Conservation (phyloP, 169 alveolate genomes). For the Miamiensis avidus region DNA sequence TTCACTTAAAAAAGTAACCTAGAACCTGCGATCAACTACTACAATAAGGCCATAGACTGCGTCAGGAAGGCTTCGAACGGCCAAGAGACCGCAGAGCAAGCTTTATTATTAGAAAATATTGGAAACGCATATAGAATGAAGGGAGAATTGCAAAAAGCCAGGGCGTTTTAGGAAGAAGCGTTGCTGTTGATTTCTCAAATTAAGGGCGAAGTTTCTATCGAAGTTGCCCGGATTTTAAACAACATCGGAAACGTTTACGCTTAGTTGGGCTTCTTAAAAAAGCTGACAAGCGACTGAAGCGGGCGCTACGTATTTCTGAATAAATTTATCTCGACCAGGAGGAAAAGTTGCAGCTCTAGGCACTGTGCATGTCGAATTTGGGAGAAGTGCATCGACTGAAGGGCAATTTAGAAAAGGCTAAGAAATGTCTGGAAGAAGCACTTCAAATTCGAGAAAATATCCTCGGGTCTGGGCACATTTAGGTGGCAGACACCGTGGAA, state of each 20-base stretch:
- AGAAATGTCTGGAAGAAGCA: constrained; percentile 33
- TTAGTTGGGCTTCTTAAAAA: constrained; percentile 34
- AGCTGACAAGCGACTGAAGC: constrained; percentile 40
- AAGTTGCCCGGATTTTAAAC: constrained; percentile 30
- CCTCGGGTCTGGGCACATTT: constrained; percentile 42
- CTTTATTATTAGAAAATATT: constrained; percentile 38
- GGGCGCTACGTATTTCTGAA: constrained; percentile 35
- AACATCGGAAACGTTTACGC: constrained; percentile 45
- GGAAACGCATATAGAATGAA: constrained; percentile 38
- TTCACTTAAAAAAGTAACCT: constrained; percentile 18
- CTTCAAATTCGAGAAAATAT: constrained; percentile 32
- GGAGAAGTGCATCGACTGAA: constrained; percentile 41
- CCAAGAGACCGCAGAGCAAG: constrained; percentile 40
- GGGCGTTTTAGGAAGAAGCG: constrained; percentile 48
- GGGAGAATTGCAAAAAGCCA: constrained; percentile 31
- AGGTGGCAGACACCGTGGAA: constrained; percentile 38
- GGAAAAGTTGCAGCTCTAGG: constrained; percentile 14
- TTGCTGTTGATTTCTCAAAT: constrained; percentile 18
- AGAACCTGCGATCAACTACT: constrained; percentile 38
- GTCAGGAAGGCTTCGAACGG: constrained; percentile 43
- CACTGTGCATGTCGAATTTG: constrained; percentile 27
- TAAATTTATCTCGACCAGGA: constrained; percentile 12
- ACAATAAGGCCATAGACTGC: constrained; percentile 38
- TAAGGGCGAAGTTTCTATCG: constrained; percentile 35
- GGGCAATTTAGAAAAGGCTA: constrained; percentile 25